Conservation (phyloP, 108 stramenopile genomes). For the Mayamaea pseudoterrestris region DNA sequence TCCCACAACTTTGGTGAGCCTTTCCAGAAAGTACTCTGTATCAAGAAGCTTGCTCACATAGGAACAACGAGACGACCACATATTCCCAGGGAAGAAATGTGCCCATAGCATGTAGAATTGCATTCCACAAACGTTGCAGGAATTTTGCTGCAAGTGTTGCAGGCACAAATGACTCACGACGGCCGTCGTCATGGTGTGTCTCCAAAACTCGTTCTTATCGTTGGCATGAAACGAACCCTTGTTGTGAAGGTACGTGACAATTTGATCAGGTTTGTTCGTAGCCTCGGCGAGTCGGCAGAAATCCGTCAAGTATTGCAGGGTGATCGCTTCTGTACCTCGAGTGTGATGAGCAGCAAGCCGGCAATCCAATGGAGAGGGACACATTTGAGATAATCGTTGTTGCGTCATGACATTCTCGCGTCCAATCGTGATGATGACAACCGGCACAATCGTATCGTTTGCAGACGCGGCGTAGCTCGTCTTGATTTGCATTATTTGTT, state of each 20-base stretch:
- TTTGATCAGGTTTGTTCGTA: background rate
- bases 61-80: constrained; percentile 37
- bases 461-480: background rate
- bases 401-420: background rate
- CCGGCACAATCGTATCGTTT: background rate
- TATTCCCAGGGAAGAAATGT: constrained; percentile 35
- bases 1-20: no score
- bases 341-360: background rate
- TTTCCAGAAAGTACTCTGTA: constrained; percentile 19
- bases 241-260: background rate
- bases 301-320: background rate
- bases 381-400: background rate
- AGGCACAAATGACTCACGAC: background rate
- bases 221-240: background rate
- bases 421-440: background rate
- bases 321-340: background rate
- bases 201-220: background rate
- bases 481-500: background rate
- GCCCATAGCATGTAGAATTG: constrained; percentile 29
- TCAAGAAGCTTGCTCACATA: constrained; percentile 26
- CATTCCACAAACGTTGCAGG: constrained; percentile 35
- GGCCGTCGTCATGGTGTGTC: background rate
- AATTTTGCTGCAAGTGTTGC: background rate
- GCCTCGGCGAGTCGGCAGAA: no score
- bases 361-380: background rate